Evolutionary conservation across 352 stramenopile species (phyloP), one percentile per base, ranked within the genome.

Genomic region (Pythium rhizo-oryzae): DNA sequence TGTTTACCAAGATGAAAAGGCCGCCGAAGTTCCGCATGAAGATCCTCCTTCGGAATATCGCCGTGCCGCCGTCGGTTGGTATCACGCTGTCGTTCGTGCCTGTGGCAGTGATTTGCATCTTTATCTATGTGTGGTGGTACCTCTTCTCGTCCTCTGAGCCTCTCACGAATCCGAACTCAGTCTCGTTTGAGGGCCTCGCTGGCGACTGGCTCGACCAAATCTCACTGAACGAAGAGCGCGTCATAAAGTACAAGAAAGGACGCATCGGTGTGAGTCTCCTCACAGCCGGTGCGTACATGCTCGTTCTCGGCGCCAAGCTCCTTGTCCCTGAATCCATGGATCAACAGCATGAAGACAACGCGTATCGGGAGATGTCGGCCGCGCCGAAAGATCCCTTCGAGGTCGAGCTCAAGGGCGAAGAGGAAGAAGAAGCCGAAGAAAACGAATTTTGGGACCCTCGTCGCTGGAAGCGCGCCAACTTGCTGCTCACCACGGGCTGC

Each of bases 1-100:
- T 99, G 13, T 87, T 99, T 37, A 99, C 97, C 3, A 98, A 97
- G 73, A 91, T 99, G 73, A 96, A 97, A 67, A 90, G 97, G 71
- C 95, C 96, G 21, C 97, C 97, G 6, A 84, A 87, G 54, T 99
- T 99, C 71, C 92, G 97, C 57, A 92, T 95, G 69, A 89, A 86
- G 54, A 81, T 93, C 33, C 70, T 99, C 23, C 90, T 98, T 44
- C 90, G 91, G 54, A 96, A 98, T 53, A 84, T 99, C 24, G 84
- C 88, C 15, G 73, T 82, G 6, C 83, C 96, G 5, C 92, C 97
- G 9, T 80, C 91, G 0, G 72, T 96, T 18, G 97, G 96, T 28
- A 83, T 93, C 13, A 63, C 82, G 6, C 58, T 98, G 15, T 79
- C 78, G 0, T 76, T 74, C 16, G 33, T 92, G 1, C 92, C 92